Base-by-base conservation (phyloP, 1,284 basidiomycete species). In the Malassezia sp. region DNA sequence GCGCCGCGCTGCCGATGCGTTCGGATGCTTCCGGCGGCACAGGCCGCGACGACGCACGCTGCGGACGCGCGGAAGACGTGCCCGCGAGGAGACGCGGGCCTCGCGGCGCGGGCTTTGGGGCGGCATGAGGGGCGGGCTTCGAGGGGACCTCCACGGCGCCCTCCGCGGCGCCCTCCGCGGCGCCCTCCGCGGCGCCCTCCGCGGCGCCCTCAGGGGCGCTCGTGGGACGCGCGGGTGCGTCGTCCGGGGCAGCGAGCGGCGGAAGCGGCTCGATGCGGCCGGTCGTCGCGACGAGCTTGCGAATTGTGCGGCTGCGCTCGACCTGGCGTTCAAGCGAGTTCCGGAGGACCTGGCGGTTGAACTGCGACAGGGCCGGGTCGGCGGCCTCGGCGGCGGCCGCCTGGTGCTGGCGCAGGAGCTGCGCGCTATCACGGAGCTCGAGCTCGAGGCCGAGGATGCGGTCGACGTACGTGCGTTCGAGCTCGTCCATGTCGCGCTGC, bases 391-490 rank as follows among this genome's bases (percentile, higher is more conserved):
- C 48, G 15, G 57, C 77, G 72, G 82, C 82, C 53, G 86, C 77
- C 70, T 88, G 82, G 76, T 87, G 81, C 42, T 85, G 74, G 46
- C 83, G 79, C 44, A 81, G 79, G 55, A 83, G 79, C 36, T 86
- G 80, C 75, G 91, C 95, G 15, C 95, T 72, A 71, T 95, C 90
- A 75, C 86, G 80, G 52, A 91, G 90, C 74, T 93, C 86, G 6
- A 83, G 77, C 68, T 95, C 88, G 14, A 95, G 79, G 66, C 88
- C 84, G 1, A 79, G 77, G 47, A 95, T 85, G 53, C 82, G 81
- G 53, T 88, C 84, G 62, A 91, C 85, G 64, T 91, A 91, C 10
- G 79, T 80, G 26, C 74, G 73, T 65, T 83, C 84, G 75, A 91
- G 85, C 37, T 79, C 78, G 52, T 80, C 81, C 57, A 95, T 75